Evolutionary conservation across 257 asterid genomes (phyloP).

Genomic region (Primulina huaijiensis): DNA sequence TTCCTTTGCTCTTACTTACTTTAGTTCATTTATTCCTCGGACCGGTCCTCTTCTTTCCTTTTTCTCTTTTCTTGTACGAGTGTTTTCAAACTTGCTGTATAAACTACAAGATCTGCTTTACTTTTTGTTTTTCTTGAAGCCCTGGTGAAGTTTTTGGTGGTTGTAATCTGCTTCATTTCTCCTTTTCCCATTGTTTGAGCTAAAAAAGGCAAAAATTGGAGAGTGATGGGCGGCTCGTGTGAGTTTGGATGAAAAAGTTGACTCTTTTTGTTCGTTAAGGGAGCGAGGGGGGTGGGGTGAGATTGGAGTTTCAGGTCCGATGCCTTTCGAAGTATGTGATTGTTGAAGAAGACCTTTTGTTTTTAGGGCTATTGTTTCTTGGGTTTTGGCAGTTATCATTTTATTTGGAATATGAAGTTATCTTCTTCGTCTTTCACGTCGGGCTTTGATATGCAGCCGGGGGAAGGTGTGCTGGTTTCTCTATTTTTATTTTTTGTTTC

Average conservation of each 20-base stretch:
- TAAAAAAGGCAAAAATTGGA: conserved; percentile 7
- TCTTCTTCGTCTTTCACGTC: conserved; percentile 47
- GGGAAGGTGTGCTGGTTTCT: conserved; percentile 52
- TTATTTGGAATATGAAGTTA: conserved; percentile 64
- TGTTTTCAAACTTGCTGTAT: conserved; percentile 29
- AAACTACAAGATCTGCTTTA: conserved; percentile 59
- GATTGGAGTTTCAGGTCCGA: conserved; percentile 14
- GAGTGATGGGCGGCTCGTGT: conserved; percentile 27
- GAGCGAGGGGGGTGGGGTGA: conserved; percentile 41
- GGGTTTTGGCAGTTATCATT: conserved; percentile 23
- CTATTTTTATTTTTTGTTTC: background rate
- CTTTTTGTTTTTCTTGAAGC: conserved; percentile 31
- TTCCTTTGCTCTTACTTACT: background rate
- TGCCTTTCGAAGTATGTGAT: conserved; percentile 16
- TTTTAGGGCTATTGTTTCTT: conserved; percentile 26
- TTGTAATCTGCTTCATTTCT: conserved; percentile 25
- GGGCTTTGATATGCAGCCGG: conserved; percentile 63
- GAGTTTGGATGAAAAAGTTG: conserved; percentile 55
- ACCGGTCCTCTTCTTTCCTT: conserved; percentile 36
- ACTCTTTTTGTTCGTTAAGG: conserved; percentile 34
- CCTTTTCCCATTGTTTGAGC: background rate
- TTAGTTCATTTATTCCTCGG: conserved; percentile 33
- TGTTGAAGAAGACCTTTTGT: conserved; percentile 26
- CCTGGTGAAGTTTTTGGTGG: conserved; percentile 25
- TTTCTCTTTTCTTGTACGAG: conserved; percentile 39